Base-by-base conservation (phyloP, 169 alveolate species). In the Eimeria falciformis region DNA sequence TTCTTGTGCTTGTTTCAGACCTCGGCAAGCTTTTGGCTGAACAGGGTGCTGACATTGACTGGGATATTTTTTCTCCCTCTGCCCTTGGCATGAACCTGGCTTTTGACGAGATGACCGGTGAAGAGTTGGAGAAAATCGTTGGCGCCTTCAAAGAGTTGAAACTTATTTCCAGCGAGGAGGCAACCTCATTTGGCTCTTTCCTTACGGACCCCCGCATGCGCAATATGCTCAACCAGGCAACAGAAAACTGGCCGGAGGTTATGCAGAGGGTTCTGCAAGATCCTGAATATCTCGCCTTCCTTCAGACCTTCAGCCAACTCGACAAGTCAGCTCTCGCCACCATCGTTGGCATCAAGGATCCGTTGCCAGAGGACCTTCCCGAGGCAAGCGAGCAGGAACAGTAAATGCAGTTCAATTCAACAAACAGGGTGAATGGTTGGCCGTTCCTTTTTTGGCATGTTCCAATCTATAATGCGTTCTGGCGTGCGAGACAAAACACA, bases 141-240 rank as follows among this genome's bases (percentile, higher is more conserved):
- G 85, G 46, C 6, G 85, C 65, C 12, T 75, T 75, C 85, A 40
- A 45, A n/a, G 18, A 47, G n/a, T 65, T 46, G 18, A 65, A 65
- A 9, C 85, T 75, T 65, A 75, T 75, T 65, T 40, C 66, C 85
- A 58, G 66, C 66, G 85, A 75, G 66, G 85, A 75, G 85, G 27
- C 33, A n/a, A 45, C 40, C 6, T 0, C 43, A 58, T 75, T 75
- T 65, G 65, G 33, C 14, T 58, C 58, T 47, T 75, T 65, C 0
- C 85, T 75, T 18, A 65, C 46, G n/a, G 85, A 75, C 85, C 85
- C 85, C 12, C 33, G 27, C 18, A 75, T 75, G 85, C 85, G 85
- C 85, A 46, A 45, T 65, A 75, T 75, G 85, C 62, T 75, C 66
- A 58, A 75, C 45, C 23, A 43, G 40, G 66, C 46, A 3, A 40